Base-by-base conservation (phyloP, 2,329 filamentous ascomycete species). In the Calonectria naviculata region DNA sequence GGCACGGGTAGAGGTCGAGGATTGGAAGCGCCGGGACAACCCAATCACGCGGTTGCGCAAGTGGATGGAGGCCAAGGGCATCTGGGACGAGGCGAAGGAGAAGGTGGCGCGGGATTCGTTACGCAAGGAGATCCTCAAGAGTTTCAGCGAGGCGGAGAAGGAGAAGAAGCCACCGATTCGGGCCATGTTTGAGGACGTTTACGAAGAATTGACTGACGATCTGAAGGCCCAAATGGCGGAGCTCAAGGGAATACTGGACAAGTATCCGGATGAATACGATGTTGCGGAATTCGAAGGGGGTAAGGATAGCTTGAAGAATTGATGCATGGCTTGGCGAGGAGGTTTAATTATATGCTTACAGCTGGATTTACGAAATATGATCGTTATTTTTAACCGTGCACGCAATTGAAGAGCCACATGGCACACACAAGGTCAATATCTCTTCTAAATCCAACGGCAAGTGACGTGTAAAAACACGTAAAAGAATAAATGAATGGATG, bases 191-290 rank as follows among this genome's bases (percentile, higher is more conserved):
- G 91, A 93, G 76, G 97, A 97, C 82, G 90, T 98, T 2, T 99
- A 98, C 83, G 95, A 97, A 81, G 90, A 95, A 54, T 77, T 98
- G 76, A 98, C 95, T 0, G 92, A 93, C 56, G 95, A 97, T 77
- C 86, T 93, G 71, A 89, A 87, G 81, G 88, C 85, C 47, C 97
- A 99, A 87, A 95, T 85, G 82, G 72, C 73, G 34, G 89, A 95
- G 84, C 85, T 98, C 78, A 93, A 87, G 80, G 88, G 90, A n/a
- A 89, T 98, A 63, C 80, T 99, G 62, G 91, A 96, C 76, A 92
- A 89, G 77, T 99, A 98, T 84, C 95, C 96, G 0, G 91, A 94
- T 41, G 97, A 99, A 86, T 99, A 99, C 83, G 95, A 98, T 82
- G 80, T 97, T 58, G 88, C 87, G 19, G 90, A 92, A 75, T 95